phyloP scores from a whole-genome alignment of 129 eudicot genomes.

The Deinandra increscens region DNA sequence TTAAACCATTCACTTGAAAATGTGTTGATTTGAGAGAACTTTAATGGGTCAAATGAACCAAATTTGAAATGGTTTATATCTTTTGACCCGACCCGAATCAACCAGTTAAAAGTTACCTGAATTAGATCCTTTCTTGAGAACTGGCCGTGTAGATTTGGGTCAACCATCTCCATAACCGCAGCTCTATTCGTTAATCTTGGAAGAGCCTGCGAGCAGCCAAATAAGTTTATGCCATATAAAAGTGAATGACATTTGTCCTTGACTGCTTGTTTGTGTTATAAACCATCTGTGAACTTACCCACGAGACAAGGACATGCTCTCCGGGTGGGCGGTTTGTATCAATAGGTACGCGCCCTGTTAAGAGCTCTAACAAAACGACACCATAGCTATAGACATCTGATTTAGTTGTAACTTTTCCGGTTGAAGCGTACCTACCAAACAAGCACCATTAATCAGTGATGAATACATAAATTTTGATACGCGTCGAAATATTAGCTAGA shows the following conservation, averaged over 20 bases:
- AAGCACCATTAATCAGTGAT: too few relatives aligned
- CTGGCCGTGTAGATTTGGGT: conserved; percentile 69
- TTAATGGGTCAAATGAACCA: not conserved
- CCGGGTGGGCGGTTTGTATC: conserved; percentile 83
- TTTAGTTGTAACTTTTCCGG: conserved; percentile 91
- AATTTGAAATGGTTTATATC: not conserved
- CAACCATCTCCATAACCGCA: conserved; percentile 72
- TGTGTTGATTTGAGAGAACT: not conserved
- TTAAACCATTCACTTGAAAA: not conserved
- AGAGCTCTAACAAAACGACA: conserved; percentile 81
- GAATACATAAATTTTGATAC: too few relatives aligned
- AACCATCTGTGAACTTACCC: conserved; percentile 68
- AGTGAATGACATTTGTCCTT: not conserved
- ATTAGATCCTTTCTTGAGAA: conserved; percentile 71
- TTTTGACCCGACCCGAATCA: not conserved
- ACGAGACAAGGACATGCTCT: conserved; percentile 87
- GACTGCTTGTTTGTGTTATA: too few relatives aligned
- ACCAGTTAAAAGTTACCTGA: conserved; percentile 49
- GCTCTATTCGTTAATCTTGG: conserved; percentile 81
- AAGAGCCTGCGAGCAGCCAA: conserved; percentile 55
- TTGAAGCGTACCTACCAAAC: conserved; percentile 70
- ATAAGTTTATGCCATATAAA: not conserved
- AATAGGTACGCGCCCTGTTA: conserved; percentile 87
- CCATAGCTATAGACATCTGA: conserved; percentile 92
- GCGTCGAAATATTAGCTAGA: too few relatives aligned